Conservation (phyloP, 306 rosid genomes). For the Rosa multiflora region DNA sequence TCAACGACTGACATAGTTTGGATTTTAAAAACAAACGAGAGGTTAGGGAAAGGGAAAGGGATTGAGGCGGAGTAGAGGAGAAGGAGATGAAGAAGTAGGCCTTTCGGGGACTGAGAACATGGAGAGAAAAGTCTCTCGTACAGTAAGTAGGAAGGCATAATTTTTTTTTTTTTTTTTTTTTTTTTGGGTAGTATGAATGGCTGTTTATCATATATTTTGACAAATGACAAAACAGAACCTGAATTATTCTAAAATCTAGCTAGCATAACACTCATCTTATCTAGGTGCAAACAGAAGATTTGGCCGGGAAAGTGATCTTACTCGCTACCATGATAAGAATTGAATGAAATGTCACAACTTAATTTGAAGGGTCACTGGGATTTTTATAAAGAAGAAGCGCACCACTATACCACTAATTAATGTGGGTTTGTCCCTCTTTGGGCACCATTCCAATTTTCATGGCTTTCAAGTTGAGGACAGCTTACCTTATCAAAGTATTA, state of each 20-base stretch:
- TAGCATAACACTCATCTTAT: not conserved
- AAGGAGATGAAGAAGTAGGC: no score
- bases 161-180: not conserved
- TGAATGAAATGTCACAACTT: conserved; percentile 4
- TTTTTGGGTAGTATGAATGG: not conserved
- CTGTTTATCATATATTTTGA: not conserved
- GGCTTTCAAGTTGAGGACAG: conserved; percentile 2
- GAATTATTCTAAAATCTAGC: not conserved
- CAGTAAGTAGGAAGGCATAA: no score
- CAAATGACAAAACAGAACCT: not conserved
- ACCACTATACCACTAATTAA: not conserved
- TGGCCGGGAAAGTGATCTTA: conserved; percentile 16
- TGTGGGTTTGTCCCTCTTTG: conserved; percentile 1
- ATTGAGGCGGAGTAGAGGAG: no score
- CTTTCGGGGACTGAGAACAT: no score
- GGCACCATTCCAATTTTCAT: not conserved
- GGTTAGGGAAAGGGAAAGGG: no score
- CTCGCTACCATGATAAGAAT: conserved; percentile 3
- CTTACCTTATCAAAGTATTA: not conserved
- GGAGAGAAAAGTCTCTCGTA: no score
- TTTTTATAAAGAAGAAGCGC: not conserved
- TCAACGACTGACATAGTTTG: no score
- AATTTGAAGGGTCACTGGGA: not conserved
- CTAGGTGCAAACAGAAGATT: conserved; percentile 5
- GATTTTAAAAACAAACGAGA: no score